Percentiles rank a stretch among this genome's conserved stretches.
Conservation (phyloP, 345 rosid genomes). For the Moringa oleifera region DNA sequence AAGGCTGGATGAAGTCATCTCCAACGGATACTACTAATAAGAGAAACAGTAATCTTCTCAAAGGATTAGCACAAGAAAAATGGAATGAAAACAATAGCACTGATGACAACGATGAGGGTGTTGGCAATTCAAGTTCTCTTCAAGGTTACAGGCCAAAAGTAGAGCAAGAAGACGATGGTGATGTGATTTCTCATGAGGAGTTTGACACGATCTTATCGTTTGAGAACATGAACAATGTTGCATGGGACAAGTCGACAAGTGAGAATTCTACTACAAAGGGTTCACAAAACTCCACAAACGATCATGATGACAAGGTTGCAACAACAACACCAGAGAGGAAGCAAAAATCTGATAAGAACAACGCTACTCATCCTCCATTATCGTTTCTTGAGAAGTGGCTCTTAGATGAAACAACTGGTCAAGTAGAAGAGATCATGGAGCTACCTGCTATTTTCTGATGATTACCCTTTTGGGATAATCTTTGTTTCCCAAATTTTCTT, state of each 20-base stretch:
- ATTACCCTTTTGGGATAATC: too few species aligned
- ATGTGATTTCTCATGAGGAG: slow-evolving; percentile 43
- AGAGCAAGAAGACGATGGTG: slow-evolving; percentile 39
- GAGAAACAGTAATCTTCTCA: slow-evolving; percentile 9
- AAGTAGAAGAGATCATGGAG: slow-evolving; percentile 50
- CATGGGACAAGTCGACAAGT: slow-evolving; percentile 37
- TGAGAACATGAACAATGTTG: slow-evolving; percentile 34
- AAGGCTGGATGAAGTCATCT: slow-evolving; percentile 84
- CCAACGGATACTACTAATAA: slow-evolving; percentile 27
- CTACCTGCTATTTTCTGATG: slow-evolving; percentile 43
- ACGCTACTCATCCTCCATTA: slow-evolving; percentile 45
- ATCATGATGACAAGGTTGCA: slow-evolving; percentile 15
- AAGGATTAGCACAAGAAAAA: too few species aligned
- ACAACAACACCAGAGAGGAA: slow-evolving; percentile 12
- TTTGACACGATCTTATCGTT: slow-evolving; percentile 52
- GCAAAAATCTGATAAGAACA: slow-evolving; percentile 23
- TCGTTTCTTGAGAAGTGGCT: slow-evolving; percentile 97
- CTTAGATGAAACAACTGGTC: slow-evolving; percentile 65
- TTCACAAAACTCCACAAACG: slow-evolving; percentile 5
- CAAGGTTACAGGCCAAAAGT: slow-evolving; percentile 31
- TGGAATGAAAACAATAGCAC: not conserved
- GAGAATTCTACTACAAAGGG: slow-evolving; percentile 26
- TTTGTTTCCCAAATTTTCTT: not conserved
- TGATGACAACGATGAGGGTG: too few species aligned
- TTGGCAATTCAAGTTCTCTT: slow-evolving; percentile 3